These are phyloP conservation scores for Ophiocordyceps camponoti-rufipedis DNA, from an alignment of 2,329 filamentous ascomycete genomes.

Conservation along the genomic window DNA sequence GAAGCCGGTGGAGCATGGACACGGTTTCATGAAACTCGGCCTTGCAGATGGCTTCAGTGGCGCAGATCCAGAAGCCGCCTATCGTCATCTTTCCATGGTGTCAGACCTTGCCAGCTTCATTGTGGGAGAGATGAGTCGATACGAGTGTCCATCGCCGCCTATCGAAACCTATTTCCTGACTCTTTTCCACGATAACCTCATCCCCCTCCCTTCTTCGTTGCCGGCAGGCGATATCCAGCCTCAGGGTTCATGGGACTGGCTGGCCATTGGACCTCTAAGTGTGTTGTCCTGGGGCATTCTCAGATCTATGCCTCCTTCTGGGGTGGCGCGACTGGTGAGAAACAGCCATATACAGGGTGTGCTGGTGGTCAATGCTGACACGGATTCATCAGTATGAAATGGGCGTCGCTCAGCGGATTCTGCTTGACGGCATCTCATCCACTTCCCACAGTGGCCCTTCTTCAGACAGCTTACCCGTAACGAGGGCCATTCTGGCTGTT, in stretches of 20 bases:
- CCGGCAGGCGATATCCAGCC: background rate
- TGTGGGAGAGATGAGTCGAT: conserved; percentile 17
- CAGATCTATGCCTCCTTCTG: conserved; percentile 15
- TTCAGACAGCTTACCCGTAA: conserved; percentile 9
- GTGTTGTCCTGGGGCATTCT: conserved; percentile 20
- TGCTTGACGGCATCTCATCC: conserved; percentile 10
- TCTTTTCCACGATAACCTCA: conserved; percentile 17
- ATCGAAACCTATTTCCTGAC: conserved; percentile 15
- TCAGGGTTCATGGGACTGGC: conserved; percentile 13
- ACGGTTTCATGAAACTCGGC: conserved; percentile 8
- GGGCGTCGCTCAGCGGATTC: conserved; percentile 16
- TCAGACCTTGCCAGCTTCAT: conserved; percentile 17
- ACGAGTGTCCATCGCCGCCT: conserved; percentile 15
- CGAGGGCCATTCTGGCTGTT: conserved; percentile 19
- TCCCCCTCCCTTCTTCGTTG: conserved; percentile 4
- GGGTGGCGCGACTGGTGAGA: conserved; percentile 17
- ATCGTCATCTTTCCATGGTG: conserved; percentile 18
- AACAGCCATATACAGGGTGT: background rate
- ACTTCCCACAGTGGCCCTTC: conserved; percentile 1
- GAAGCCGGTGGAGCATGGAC: conserved; percentile 8
- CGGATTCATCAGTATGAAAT: conserved; percentile 13
- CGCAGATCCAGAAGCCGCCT: conserved; percentile 9
- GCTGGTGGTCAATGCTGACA: conserved; percentile 1
- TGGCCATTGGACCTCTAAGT: conserved; percentile 12
- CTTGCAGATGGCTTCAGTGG: conserved; percentile 15